These are phyloP conservation scores for Xylaria palmicola DNA, from an alignment of 495 filamentous ascomycete genomes.

Conservation along the genomic window DNA sequence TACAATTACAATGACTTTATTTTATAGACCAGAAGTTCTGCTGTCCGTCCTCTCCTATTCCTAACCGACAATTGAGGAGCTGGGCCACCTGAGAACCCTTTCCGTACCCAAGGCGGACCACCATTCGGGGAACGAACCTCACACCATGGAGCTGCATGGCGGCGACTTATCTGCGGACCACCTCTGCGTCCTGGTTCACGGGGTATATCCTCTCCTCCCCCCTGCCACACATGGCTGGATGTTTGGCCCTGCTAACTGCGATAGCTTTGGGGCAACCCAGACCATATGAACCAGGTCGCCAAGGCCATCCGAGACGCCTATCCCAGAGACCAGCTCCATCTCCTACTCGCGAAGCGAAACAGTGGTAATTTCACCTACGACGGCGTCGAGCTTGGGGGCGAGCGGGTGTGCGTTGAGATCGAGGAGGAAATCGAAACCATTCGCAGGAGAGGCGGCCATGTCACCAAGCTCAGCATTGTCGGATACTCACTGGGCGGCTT, in stretches of 20 bases:
- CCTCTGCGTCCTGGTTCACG: slow-evolving; percentile 93
- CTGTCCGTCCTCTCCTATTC: neutral
- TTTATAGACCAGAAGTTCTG: neutral
- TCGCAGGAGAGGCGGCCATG: slow-evolving; percentile 59
- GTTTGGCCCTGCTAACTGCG: slow-evolving; percentile 24
- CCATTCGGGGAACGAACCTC: neutral
- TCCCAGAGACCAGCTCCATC: slow-evolving; percentile 62
- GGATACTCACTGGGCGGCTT: slow-evolving; percentile 91
- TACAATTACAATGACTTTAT: neutral
- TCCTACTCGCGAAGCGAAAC: slow-evolving; percentile 78
- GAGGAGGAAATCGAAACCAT: slow-evolving; percentile 75
- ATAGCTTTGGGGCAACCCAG: slow-evolving; percentile 90
- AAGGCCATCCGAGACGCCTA: slow-evolving; percentile 64
- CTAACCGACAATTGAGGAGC: neutral
- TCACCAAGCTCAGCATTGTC: slow-evolving; percentile 79
- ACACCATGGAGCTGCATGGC: slow-evolving; percentile 37
- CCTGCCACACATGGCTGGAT: neutral
- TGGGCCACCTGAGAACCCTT: too few species aligned
- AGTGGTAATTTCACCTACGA: slow-evolving; percentile 86
- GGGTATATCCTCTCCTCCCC: slow-evolving; percentile 54
- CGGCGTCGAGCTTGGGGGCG: slow-evolving; percentile 86
- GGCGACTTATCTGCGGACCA: slow-evolving; percentile 56
- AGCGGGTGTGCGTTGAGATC: slow-evolving; percentile 84
- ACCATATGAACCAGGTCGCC: slow-evolving; percentile 72
- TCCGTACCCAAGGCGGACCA: too few species aligned